Conservation (phyloP, 352 stramenopile genomes). For the Lagenidium giganteum region DNA sequence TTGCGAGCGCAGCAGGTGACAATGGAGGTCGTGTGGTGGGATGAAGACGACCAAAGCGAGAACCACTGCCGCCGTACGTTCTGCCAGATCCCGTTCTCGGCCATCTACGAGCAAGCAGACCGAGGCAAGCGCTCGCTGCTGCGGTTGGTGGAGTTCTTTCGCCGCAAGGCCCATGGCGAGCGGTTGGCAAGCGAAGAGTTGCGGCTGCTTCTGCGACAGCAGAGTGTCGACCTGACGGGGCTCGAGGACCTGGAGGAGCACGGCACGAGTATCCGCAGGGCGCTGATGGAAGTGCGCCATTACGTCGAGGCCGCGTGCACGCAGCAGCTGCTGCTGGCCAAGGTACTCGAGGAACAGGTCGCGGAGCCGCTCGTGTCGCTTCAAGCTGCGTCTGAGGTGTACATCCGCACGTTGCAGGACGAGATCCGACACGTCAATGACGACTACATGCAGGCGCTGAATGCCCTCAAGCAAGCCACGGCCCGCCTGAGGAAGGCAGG, state of each 20-base stretch:
- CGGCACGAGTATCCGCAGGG: constrained; percentile 53
- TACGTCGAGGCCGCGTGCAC: constrained; percentile 58
- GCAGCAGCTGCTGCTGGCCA: constrained; percentile 67
- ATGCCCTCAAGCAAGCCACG: constrained; percentile 33
- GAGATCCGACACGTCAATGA: constrained; percentile 78
- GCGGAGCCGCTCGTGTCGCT: constrained; percentile 71
- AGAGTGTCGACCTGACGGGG: constrained; percentile 29
- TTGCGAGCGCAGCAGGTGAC: no score
- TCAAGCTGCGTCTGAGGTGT: constrained; percentile 65
- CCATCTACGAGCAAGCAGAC: constrained; percentile 80
- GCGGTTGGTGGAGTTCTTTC: constrained; percentile 67
- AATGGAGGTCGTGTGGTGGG: no score
- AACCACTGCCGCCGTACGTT: constrained; percentile 86
- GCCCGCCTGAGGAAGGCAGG: constrained; percentile 24
- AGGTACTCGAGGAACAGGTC: constrained; percentile 81
- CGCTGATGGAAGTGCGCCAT: constrained; percentile 51
- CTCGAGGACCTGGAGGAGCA: constrained; percentile 68
- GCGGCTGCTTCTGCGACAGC: no score
- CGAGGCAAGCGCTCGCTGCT: constrained; percentile 72
- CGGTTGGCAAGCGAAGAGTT: constrained; percentile 57
- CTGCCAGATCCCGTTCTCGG: constrained; percentile 75
- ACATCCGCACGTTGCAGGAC: constrained; percentile 72
- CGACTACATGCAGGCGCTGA: constrained; percentile 45
- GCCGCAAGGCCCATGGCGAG: constrained; percentile 57
- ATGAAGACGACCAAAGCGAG: constrained; percentile 58